These are phyloP conservation scores for Alternaria triticimaculans DNA, from an alignment of 2,329 filamentous ascomycete species.

Conservation along the genomic window DNA sequence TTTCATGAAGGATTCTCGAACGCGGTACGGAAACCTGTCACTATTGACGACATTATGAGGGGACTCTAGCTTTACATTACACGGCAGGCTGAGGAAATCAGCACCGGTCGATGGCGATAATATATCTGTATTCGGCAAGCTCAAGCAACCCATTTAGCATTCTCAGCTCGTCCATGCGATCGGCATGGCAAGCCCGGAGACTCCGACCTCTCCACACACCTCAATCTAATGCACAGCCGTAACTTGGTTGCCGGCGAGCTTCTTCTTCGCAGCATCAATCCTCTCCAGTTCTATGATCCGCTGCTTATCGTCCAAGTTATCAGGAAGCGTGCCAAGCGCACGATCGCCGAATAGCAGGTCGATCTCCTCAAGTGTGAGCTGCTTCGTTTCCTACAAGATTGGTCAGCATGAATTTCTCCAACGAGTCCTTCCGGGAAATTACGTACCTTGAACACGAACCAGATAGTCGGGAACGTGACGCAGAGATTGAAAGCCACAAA, in stretches of 20 bases:
- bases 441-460: conserved; percentile 56
- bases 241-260: conserved; percentile 17
- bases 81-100: background rate
- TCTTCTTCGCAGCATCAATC: conserved; percentile 27
- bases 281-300: conserved; percentile 31
- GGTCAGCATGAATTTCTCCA: background rate
- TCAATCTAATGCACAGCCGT: conserved; percentile 21
- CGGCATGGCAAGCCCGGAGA: background rate
- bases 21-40: conserved; percentile 87
- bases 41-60: conserved; percentile 77
- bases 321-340: conserved; percentile 56
- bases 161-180: background rate
- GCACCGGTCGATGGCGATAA: background rate
- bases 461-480: conserved; percentile 56
- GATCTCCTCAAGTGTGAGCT: conserved; percentile 64
- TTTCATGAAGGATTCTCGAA: conserved; percentile 92
- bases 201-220: background rate
- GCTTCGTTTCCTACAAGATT: conserved; percentile 42
- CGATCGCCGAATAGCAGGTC: conserved; percentile 63
- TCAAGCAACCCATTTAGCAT: background rate
- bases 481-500: conserved; percentile 60
- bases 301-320: conserved; percentile 48
- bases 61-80: conserved; percentile 57
- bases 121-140: background rate
- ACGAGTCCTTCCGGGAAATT: background rate